Evolutionary conservation across 139 green algal species (phyloP).

Genomic region (Gonium pectorale): DNA sequence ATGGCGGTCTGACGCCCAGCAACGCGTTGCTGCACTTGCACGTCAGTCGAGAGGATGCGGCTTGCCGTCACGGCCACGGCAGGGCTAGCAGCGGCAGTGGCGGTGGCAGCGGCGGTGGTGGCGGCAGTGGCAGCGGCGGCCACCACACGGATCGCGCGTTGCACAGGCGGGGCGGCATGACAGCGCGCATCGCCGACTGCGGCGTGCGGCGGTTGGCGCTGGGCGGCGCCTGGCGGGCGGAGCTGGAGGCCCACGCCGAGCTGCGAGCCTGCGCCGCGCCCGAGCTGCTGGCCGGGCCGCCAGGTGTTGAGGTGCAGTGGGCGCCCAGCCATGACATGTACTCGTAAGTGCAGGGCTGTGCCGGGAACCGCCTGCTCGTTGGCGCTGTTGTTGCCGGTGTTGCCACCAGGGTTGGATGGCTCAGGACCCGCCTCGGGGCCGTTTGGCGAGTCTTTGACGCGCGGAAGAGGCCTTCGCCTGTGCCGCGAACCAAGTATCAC

Average conservation of each 20-base stretch:
- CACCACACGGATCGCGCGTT: no score
- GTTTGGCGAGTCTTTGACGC: no score
- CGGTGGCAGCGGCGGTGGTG: background rate
- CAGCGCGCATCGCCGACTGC: slow-evolving; percentile 21
- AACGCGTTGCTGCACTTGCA: slow-evolving; percentile 22
- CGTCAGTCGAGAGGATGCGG: no score
- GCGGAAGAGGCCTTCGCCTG: no score
- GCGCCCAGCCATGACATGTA: background rate
- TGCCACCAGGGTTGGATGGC: no score
- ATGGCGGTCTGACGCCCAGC: slow-evolving; percentile 1
- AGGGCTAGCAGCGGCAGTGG: background rate
- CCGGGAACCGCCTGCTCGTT: background rate
- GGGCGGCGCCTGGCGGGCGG: background rate
- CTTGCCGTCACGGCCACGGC: background rate
- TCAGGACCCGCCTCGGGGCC: no score
- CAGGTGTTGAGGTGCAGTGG: background rate
- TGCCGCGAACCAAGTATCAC: no score
- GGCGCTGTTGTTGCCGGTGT: background rate
- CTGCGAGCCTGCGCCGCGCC: background rate
- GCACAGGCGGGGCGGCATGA: background rate
- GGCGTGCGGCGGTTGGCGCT: slow-evolving; percentile 35
- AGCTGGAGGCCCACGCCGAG: background rate
- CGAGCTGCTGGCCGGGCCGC: slow-evolving; percentile 13
- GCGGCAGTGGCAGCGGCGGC: background rate
- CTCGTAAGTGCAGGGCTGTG: slow-evolving; percentile 5